These are phyloP conservation scores for Delphinella strobiligena DNA, from an alignment of 2,329 filamentous ascomycete species.

Conservation along the genomic window DNA sequence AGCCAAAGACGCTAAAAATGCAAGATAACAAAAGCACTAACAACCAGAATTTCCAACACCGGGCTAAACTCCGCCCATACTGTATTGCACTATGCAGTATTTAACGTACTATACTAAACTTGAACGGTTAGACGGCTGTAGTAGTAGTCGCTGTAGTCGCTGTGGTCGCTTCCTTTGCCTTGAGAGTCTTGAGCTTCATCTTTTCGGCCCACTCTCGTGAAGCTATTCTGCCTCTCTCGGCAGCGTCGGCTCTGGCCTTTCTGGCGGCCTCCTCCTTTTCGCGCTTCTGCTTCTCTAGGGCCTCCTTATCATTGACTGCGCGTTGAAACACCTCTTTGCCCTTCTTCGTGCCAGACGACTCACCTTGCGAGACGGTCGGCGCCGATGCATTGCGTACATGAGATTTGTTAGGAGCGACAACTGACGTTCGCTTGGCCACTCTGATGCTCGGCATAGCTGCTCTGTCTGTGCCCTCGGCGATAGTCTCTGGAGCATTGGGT, in stretches of 20 bases:
- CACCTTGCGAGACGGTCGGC: constrained; percentile 1
- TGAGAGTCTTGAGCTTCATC: constrained; percentile 22
- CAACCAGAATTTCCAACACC: neutral
- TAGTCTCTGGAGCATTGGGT: constrained; percentile 1
- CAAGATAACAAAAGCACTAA: neutral
- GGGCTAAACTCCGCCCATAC: neutral
- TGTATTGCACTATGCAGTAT: too few relatives aligned
- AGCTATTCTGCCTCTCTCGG: constrained; percentile 30
- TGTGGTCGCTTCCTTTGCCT: constrained; percentile 4
- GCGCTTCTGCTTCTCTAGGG: constrained; percentile 26
- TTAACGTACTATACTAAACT: neutral
- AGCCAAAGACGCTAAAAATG: neutral
- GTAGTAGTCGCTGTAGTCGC: neutral
- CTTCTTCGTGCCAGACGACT: constrained; percentile 22
- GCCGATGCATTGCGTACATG: neutral
- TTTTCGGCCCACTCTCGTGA: constrained; percentile 39
- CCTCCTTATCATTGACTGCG: constrained; percentile 28
- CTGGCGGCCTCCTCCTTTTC: constrained; percentile 38
- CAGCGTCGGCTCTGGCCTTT: constrained; percentile 32
- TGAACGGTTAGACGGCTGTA: neutral
- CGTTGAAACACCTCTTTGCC: constrained; percentile 35
- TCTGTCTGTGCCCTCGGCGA: neutral
- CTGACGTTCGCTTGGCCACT: constrained; percentile 8
- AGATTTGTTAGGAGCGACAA: constrained; percentile 1
- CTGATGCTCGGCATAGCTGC: constrained; percentile 7